A percentile compares a stretch with the other conserved stretches of the same genome.
Conservation (phyloP, 495 filamentous ascomycete species). For the Podospora anserina region DNA sequence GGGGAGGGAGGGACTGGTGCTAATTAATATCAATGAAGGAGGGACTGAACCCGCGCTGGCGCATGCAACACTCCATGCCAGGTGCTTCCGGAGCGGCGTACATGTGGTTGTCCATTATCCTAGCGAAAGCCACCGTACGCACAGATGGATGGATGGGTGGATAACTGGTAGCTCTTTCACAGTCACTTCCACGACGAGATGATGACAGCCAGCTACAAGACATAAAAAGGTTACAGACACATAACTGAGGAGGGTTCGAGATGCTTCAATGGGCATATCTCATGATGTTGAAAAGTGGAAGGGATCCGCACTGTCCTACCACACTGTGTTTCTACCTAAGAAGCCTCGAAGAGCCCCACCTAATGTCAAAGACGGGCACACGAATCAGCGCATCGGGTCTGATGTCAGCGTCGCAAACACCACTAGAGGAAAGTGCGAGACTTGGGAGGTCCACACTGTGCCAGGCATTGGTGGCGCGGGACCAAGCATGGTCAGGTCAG, state of each 20-base stretch:
- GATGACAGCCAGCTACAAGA: neutral
- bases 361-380: neutral
- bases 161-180: neutral
- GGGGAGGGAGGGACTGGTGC: neutral
- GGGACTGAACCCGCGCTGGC: conserved; percentile 19
- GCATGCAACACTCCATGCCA: conserved; percentile 18
- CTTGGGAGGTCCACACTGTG: neutral
- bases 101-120: conserved; percentile 3
- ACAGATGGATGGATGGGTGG: neutral
- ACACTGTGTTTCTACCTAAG: neutral
- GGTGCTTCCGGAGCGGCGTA: neutral
- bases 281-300: neutral
- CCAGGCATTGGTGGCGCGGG: neutral
- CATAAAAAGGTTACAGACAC: too few relatives aligned
- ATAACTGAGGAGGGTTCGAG: too few relatives aligned
- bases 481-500: neutral
- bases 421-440: neutral
- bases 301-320: neutral
- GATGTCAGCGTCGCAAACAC: conserved; percentile 7
- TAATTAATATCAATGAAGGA: conserved; percentile 16
- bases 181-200: neutral
- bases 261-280: neutral
- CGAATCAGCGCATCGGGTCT: neutral
- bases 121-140: neutral
- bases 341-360: neutral